Conservation (phyloP, 1,284 basidiomycete species). For the Porogramme epimiltina region DNA sequence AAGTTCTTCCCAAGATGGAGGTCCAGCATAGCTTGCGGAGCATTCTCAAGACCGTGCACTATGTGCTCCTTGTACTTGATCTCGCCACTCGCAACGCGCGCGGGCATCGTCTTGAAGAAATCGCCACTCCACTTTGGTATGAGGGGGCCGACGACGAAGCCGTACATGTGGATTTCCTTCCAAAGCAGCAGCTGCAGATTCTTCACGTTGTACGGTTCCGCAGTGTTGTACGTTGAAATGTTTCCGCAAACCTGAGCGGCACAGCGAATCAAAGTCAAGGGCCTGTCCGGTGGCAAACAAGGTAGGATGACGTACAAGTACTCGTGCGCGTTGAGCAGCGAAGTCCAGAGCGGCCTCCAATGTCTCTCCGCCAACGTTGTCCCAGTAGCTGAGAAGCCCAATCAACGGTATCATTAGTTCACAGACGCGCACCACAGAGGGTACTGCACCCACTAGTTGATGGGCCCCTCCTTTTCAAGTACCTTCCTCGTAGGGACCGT, state of each 20-base stretch:
- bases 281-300: no score
- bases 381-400: constrained; percentile 41
- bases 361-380: constrained; percentile 66
- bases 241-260: constrained; percentile 36
- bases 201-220: constrained; percentile 29
- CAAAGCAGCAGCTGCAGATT: constrained; percentile 43
- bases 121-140: constrained; percentile 38
- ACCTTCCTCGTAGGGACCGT: constrained; percentile 47
- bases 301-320: constrained; percentile 47
- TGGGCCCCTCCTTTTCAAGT: constrained; percentile 56
- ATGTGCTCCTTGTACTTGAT: constrained; percentile 62
- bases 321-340: constrained; percentile 50
- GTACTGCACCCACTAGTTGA: constrained; percentile 43
- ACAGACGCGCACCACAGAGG: background rate
- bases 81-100: constrained; percentile 53
- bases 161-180: constrained; percentile 56
- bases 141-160: constrained; percentile 57
- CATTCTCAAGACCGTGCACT: constrained; percentile 50
- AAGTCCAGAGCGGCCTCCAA: constrained; percentile 56
- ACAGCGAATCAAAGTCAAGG: no score
- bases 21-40: constrained; percentile 51
- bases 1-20: constrained; percentile 59
- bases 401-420: background rate
- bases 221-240: constrained; percentile 35
- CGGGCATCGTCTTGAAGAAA: constrained; percentile 55